Percentiles rank a stretch among this genome's conserved stretches.
Conservation (phyloP, 2,329 filamentous ascomycete genomes). For the Sporothrix dimorphospora region DNA sequence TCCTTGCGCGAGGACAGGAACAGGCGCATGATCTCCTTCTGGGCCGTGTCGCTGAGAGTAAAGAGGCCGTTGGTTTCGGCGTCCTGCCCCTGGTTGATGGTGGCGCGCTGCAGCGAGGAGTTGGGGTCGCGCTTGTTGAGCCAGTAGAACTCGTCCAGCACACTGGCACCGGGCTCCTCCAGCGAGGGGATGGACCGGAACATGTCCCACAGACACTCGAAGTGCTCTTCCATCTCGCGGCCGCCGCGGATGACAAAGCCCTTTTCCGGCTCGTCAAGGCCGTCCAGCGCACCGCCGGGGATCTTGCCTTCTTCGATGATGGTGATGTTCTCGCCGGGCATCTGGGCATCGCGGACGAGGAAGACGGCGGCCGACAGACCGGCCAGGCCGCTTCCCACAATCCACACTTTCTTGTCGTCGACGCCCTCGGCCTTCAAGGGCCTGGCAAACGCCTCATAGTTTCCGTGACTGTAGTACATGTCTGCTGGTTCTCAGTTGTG, state of each 20-base stretch:
- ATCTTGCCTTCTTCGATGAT: slow-evolving; percentile 41
- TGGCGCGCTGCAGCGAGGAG: slow-evolving; percentile 38
- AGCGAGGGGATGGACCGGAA: slow-evolving; percentile 40
- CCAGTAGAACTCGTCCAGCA: slow-evolving; percentile 41
- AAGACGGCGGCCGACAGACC: slow-evolving; percentile 44
- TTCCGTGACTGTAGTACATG: slow-evolving; percentile 39
- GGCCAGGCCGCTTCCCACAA: slow-evolving; percentile 43
- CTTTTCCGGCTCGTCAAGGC: slow-evolving; percentile 38
- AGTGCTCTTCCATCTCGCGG: slow-evolving; percentile 42
- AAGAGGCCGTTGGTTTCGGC: slow-evolving; percentile 37
- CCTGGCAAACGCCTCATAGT: slow-evolving; percentile 35
- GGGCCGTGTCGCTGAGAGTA: slow-evolving; percentile 38
- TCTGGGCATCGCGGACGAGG: slow-evolving; percentile 42
- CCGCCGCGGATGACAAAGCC: slow-evolving; percentile 45
- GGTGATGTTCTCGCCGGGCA: slow-evolving; percentile 42
- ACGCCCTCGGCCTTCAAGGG: slow-evolving; percentile 34
- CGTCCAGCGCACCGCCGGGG: slow-evolving; percentile 40
- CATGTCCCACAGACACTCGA: slow-evolving; percentile 41
- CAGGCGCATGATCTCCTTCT: slow-evolving; percentile 41
- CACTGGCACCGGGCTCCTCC: slow-evolving; percentile 37
- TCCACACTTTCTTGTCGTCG: slow-evolving; percentile 39
- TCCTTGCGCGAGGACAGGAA: slow-evolving; percentile 39
- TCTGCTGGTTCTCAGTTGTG: not conserved
- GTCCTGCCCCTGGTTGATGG: slow-evolving; percentile 38
- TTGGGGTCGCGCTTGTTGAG: slow-evolving; percentile 39